Conservation (phyloP, 495 filamentous ascomycete species). For the Filosporella fistucella region DNA sequence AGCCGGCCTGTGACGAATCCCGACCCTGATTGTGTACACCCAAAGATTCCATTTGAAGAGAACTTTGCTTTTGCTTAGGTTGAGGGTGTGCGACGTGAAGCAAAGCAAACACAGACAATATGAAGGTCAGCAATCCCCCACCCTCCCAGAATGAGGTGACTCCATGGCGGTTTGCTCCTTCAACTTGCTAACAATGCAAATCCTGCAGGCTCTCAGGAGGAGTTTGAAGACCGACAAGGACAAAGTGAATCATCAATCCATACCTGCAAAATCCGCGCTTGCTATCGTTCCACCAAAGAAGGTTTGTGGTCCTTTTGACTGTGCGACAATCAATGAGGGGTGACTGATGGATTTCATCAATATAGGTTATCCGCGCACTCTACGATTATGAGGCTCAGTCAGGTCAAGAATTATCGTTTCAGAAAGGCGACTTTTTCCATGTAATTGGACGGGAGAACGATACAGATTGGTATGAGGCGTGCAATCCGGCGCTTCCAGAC, state of each 20-base stretch:
- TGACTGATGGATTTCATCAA: slow-evolving; percentile 27
- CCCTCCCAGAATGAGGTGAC: not conserved
- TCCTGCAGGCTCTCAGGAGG: slow-evolving; percentile 68
- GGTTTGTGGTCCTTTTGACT: slow-evolving; percentile 56
- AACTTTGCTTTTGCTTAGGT: not conserved
- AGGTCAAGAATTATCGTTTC: slow-evolving; percentile 81
- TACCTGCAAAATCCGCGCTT: slow-evolving; percentile 88
- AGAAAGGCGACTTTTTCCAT: slow-evolving; percentile 95
- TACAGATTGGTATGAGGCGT: slow-evolving; percentile 95
- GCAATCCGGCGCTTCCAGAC: slow-evolving; percentile 86
- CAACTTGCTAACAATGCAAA: slow-evolving; percentile 15
- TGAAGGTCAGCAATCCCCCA: slow-evolving; percentile 19
- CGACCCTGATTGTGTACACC: not conserved
- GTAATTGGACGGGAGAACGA: slow-evolving; percentile 97
- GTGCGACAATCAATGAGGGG: too few relatives aligned
- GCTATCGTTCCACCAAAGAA: slow-evolving; percentile 96
- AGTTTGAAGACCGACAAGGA: slow-evolving; percentile 87
- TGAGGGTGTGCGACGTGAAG: slow-evolving; percentile 11
- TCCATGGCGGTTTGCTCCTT: not conserved
- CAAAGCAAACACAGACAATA: slow-evolving; percentile 13
- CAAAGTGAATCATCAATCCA: slow-evolving; percentile 75
- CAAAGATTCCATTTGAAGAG: not conserved
- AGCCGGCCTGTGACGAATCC: not conserved
- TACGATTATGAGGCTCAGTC: slow-evolving; percentile 83
- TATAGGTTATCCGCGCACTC: slow-evolving; percentile 93